Evolutionary conservation across 139 green algal genomes (phyloP).

Genomic region (Coccomyxa sp.): DNA sequence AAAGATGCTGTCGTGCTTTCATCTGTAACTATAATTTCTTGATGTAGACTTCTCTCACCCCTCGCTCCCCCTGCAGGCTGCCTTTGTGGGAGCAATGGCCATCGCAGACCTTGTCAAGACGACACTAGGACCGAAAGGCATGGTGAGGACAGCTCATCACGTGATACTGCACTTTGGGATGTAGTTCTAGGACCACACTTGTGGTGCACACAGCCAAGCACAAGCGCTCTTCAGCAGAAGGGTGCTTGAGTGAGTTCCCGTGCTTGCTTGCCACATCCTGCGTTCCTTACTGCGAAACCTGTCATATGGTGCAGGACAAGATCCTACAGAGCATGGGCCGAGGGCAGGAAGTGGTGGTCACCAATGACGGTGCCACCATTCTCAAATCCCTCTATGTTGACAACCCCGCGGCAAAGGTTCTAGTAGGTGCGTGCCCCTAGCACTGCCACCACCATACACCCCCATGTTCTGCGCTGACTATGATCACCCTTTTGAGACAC

Average conservation of each 20-base stretch:
- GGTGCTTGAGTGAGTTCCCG: not conserved
- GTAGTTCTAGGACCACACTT: not conserved
- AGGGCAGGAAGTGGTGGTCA: constrained; percentile 85
- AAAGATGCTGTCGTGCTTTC: not conserved
- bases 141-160: constrained; percentile 51
- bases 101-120: constrained; percentile 98
- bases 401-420: constrained; percentile 96
- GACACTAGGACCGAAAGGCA: constrained; percentile 97
- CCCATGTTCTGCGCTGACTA: too few species aligned
- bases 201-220: not conserved
- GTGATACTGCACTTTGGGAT: not conserved
- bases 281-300: too few species aligned
- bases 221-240: not conserved
- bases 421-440: constrained; percentile 60
- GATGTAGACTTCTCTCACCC: not conserved
- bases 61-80: constrained; percentile 48
- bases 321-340: constrained; percentile 94
- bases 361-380: constrained; percentile 98
- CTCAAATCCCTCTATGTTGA: constrained; percentile 95
- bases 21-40: not conserved
- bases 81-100: constrained; percentile 96
- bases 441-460: not conserved
- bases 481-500: too few species aligned
- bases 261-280: not conserved
- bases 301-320: constrained; percentile 79